Conservation (phyloP, 768 basidiomycete species). For the Lactarius indigo region DNA sequence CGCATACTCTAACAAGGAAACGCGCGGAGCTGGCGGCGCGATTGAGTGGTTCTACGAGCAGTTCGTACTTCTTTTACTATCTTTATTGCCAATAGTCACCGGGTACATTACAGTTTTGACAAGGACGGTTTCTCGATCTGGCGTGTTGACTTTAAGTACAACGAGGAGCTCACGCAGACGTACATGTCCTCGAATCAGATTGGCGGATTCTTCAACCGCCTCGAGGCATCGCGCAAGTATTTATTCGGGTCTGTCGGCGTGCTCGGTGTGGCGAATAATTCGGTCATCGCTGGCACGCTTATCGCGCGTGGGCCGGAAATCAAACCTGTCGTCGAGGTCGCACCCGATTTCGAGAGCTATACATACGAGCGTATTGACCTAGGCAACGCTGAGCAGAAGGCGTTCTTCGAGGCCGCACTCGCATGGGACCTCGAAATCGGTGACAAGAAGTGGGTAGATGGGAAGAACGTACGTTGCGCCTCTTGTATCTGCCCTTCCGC, state of each 20-base stretch:
- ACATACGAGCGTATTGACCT: slow-evolving; percentile 74
- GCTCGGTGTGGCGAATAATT: slow-evolving; percentile 74
- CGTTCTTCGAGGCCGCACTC: slow-evolving; percentile 87
- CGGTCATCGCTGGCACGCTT: slow-evolving; percentile 75
- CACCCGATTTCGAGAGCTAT: slow-evolving; percentile 93
- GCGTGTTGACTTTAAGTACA: slow-evolving; percentile 97
- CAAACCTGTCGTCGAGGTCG: slow-evolving; percentile 67
- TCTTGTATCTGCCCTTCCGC: background rate
- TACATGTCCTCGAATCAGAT: slow-evolving; percentile 97
- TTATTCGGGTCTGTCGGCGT: slow-evolving; percentile 93
- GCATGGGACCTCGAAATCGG: slow-evolving; percentile 91
- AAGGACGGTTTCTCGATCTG: slow-evolving; percentile 84
- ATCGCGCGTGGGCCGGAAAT: slow-evolving; percentile 79
- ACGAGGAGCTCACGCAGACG: slow-evolving; percentile 82
- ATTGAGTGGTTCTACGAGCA: slow-evolving; percentile 97
- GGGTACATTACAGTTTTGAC: slow-evolving; percentile 60
- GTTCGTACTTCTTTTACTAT: slow-evolving; percentile 42
- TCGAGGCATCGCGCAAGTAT: slow-evolving; percentile 96
- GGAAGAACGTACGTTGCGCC: slow-evolving; percentile 69
- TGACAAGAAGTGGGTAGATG: slow-evolving; percentile 89
- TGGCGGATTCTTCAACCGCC: slow-evolving; percentile 94
- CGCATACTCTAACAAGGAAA: slow-evolving; percentile 98
- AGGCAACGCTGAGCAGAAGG: slow-evolving; percentile 68
- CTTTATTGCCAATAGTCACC: slow-evolving; percentile 13
- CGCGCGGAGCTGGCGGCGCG: slow-evolving; percentile 73